Evolutionary conservation across 768 basidiomycete genomes (phyloP), one percentile per base, ranked within the genome.

Genomic region (Melanogaster broomeanus): DNA sequence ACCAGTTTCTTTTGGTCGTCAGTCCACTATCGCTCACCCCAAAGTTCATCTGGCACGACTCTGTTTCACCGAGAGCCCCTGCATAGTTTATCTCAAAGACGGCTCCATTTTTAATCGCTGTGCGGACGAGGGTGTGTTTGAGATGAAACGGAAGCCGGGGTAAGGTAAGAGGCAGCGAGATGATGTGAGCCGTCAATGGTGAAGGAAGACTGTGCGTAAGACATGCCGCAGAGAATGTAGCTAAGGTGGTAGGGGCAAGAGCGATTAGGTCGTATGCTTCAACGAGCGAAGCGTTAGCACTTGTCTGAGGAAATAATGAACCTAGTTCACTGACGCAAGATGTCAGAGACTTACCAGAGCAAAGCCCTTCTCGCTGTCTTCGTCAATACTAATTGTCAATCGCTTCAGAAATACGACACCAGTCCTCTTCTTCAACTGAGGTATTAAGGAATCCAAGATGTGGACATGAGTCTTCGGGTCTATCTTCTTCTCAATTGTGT

Each of bases 301-400:
- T 85, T 7, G 84, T 87, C 92, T 93, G 61, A 16, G 40, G 6
- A 27, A 12, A 37, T 24, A 31, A 9, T 18, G 11, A 27, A 45
- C 47, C 35, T 30, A 34, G 30, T 37, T 37, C 25, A 35, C 24
- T 42, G 16, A 35, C 31, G 15, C 11, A 10, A n/a, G 31, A 21
- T 6, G 2, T 10, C 28, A 35, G 39, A 42, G 27, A 70, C 77
- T 57, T 50, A 93, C 90, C 65, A 93, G 65, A 27, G 90, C 89
- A 60, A 89, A 88, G 1, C 91, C 88, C 65, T 90, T 92, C 65
- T 93, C 89, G 61, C 91, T 92, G 37, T 86, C 88, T 60, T 90
- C 83, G 54, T 92, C 87, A 9, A 93, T 76, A 11, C 88, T 74
- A 44, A 94, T 85, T n/a, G 84, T 91, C 49, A 95, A 64, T 43